phyloP scores from a whole-genome alignment of 345 rosid genomes.

The Gossypium bickii region DNA sequence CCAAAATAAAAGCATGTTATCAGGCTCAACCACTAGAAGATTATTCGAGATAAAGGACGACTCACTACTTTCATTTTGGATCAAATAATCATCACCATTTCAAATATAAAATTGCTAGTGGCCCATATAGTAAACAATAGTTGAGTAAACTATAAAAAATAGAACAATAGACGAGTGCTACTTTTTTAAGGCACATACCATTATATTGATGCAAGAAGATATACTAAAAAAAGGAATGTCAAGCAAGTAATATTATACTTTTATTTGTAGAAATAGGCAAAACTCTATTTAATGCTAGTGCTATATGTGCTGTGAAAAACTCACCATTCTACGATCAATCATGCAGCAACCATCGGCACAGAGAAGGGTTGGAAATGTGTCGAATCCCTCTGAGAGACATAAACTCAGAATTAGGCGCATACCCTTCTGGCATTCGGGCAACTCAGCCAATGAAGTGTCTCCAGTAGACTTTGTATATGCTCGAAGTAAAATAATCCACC shows the following conservation, averaged over 20 bases:
- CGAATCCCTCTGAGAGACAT: slow-evolving; percentile 89
- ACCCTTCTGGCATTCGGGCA: slow-evolving; percentile 95
- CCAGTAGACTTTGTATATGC: slow-evolving; percentile 96
- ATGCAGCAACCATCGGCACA: slow-evolving; percentile 98
- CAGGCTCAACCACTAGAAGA: neutral
- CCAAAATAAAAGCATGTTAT: neutral
- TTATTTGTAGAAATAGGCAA: neutral
- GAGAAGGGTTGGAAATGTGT: slow-evolving; percentile 94
- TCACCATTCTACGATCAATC: slow-evolving; percentile 99
- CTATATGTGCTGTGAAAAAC: slow-evolving; percentile 17
- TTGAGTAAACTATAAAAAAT: neutral
- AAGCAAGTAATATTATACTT: neutral
- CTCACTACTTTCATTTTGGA: too few relatives aligned
- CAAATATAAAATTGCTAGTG: too few relatives aligned
- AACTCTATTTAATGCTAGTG: neutral
- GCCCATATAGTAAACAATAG: neutral
- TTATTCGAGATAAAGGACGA: too few relatives aligned
- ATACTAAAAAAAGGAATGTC: neutral
- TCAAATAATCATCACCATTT: too few relatives aligned
- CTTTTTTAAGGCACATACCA: neutral
- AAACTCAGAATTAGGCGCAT: slow-evolving; percentile 85
- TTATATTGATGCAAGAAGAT: neutral
- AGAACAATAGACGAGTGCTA: neutral
- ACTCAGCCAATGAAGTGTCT: slow-evolving; percentile 77
- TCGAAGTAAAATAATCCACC: slow-evolving; percentile 95